Evolutionary conservation across 2,329 filamentous ascomycete species (phyloP).

Genomic region (Arthrinium phaeospermum): DNA sequence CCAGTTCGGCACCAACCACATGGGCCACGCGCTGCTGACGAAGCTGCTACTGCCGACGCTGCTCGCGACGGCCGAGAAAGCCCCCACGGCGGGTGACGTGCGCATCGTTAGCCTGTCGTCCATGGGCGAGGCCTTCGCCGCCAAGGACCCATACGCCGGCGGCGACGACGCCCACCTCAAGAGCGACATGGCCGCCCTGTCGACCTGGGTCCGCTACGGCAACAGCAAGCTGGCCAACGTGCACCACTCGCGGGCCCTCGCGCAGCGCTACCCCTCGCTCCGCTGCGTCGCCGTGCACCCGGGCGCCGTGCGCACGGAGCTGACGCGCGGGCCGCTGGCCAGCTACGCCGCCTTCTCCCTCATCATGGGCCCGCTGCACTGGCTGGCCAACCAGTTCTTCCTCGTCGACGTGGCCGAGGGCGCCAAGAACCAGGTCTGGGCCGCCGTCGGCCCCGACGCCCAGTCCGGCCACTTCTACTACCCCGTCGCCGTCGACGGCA

Average conservation of each 20-base stretch:
- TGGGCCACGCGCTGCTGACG: conserved; percentile 20
- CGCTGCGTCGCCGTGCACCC: conserved; percentile 50
- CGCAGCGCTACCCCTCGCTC: conserved; percentile 44
- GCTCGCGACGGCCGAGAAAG: conserved; percentile 21
- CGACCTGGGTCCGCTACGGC: conserved; percentile 48
- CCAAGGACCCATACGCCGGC: conserved; percentile 23
- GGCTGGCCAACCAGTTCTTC: neutral
- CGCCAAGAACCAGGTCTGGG: conserved; percentile 46
- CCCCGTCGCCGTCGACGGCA: conserved; percentile 39
- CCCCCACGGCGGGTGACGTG: conserved; percentile 20
- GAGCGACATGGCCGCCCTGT: conserved; percentile 31
- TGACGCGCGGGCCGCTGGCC: conserved; percentile 2
- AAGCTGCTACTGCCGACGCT: conserved; percentile 17
- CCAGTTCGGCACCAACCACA: conserved; percentile 23
- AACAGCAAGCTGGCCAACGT: conserved; percentile 51
- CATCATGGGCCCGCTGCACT: neutral
- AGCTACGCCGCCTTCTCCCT: conserved; percentile 1
- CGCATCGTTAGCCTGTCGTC: conserved; percentile 28
- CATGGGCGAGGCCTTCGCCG: conserved; percentile 21
- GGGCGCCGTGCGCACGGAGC: conserved; percentile 33
- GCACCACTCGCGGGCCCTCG: conserved; percentile 47
- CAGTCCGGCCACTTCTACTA: conserved; percentile 42
- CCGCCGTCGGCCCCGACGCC: conserved; percentile 36
- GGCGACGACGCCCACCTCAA: conserved; percentile 25
- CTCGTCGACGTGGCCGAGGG: conserved; percentile 38